Base-by-base conservation (phyloP, 1,284 basidiomycete genomes). In the Ustilago lituana region DNA sequence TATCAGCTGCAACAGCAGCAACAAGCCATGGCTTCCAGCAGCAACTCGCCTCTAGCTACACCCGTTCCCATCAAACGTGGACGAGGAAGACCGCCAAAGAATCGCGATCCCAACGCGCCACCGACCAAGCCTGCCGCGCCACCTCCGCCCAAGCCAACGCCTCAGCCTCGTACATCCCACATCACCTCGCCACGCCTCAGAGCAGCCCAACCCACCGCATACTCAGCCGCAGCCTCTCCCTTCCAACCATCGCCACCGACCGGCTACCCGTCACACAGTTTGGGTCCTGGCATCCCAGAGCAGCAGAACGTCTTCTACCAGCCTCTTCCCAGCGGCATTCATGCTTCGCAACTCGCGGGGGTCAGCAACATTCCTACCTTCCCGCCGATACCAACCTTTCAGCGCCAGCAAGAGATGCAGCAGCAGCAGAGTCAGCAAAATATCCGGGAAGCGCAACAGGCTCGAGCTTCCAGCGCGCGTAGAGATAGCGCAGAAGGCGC, bases 11-110 rank as follows among this genome's bases (percentile, higher is more conserved):
- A 56, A 19, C 53, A 65, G 44, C 63, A 59, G 48, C 62, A 59
- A 44, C 63, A 66, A 38, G 53, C 60, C 8, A 53, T 63, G 55
- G 66, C 66, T 15, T 69, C 66, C 6, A 60, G 66, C 41, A 69
- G 66, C 60, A 60, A 69, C 23, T 63, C 66, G 23, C 66, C 68
- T 7, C 48, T 71, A 8, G 54, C 55, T 4, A 59, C 60, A 3
- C 60, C 61, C 4, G 7, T 50, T 9, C 69, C 69, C 27, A 63
- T 60, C 52, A 67, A 59, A 39, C 58, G 69, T 7, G 69, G 69
- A 7, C 54, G 63, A n/a, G 69, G 69, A 1, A 50, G 69, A 29
- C 69, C 69, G 24, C 69, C 69, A 29, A 72, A 72, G 53, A 56
- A 72, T 22, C 63, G 69, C 35, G 56, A 66, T 20, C 60, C 58